Evolutionary conservation across 495 filamentous ascomycete genomes (phyloP), one percentile per base, ranked within the genome.

Genomic region (Usnea hakonensis): DNA sequence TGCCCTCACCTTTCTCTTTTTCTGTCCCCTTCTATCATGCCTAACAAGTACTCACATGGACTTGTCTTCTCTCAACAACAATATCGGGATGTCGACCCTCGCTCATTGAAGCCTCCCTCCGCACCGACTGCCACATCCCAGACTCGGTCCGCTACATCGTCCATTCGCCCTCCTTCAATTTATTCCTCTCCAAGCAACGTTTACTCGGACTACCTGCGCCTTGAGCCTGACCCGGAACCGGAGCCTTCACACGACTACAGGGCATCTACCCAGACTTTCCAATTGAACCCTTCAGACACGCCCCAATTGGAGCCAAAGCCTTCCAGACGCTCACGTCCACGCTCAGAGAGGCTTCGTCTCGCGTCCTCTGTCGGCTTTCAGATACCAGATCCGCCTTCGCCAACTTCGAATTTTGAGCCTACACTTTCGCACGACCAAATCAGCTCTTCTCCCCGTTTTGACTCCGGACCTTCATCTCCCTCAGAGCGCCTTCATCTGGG

Each of bases 41-140:
- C 67, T 17, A 65, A 55, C 54, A 69, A 64, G 55, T 69, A 69
- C 44, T 71, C 69, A 0, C 64, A 69, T 40, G 59, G 64, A 21
- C 56, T 64, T 54, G 64, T 69, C 28, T 46, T 71, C 28, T 64
- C 67, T 43, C 62, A 65, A 30, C 64, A 69, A 14, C 65, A 63
- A 23, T 50, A 46, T n/a, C 40, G 57, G 21, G 67, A 65, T 33
- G 48, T 67, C 54, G 60, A 8, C 21, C 21, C 33, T 16, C 38
- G 3, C 3, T 30, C 55, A 1, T 55, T 28, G 26, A 52, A 58
- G 32, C 36, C 38, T 53, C 16, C 32, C 28, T 38, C 60, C 33
- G 26, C 33, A 36, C 40, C 21, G 19, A 11, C 14, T 36, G 30
- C 40, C 33, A 36, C 16, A 21, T 58, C 62, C 28, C n/a, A 19